Evolutionary conservation across 1,139 yeast genomes (phyloP).

Genomic region (Pichia norvegensis): DNA sequence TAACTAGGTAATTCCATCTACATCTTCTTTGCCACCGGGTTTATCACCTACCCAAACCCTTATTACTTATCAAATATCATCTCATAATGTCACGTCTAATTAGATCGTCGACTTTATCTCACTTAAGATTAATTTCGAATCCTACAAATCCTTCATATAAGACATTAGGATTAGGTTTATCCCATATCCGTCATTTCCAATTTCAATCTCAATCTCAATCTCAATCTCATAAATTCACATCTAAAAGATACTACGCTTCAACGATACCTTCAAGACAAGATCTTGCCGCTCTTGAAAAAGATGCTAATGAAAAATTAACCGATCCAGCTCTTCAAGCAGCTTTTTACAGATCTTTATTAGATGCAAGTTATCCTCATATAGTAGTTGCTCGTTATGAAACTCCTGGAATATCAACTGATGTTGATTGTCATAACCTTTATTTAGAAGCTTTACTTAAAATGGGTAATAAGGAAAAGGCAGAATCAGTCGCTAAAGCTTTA

Average conservation of each 20-base stretch:
- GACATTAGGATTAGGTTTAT: neutral
- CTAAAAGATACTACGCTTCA: slow-evolving; percentile 10
- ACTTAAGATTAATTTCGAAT: too few relatives aligned
- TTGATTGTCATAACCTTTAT: slow-evolving; percentile 71
- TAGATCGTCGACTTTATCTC: neutral
- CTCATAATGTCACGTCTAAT: neutral
- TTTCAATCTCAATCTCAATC: too few relatives aligned
- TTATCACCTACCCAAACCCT: neutral
- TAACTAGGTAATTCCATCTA: too few relatives aligned
- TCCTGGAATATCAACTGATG: slow-evolving; percentile 75
- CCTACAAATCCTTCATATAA: neutral
- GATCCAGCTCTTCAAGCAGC: slow-evolving; percentile 72
- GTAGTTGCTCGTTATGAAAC: slow-evolving; percentile 90
- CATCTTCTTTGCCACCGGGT: neutral
- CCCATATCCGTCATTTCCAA: neutral
- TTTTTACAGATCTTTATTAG: slow-evolving; percentile 65
- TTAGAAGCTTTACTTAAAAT: slow-evolving; percentile 69
- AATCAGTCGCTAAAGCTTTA: slow-evolving; percentile 38
- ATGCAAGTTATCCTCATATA: slow-evolving; percentile 82
- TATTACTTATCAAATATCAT: neutral
- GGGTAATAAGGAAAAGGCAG: slow-evolving; percentile 77
- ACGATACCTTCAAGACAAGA: slow-evolving; percentile 23
- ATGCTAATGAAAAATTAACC: slow-evolving; percentile 65
- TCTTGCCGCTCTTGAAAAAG: slow-evolving; percentile 67
- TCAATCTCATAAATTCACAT: neutral